Base-by-base conservation (phyloP, 1,139 yeast species). In the Blastobotrys arbuscula region DNA sequence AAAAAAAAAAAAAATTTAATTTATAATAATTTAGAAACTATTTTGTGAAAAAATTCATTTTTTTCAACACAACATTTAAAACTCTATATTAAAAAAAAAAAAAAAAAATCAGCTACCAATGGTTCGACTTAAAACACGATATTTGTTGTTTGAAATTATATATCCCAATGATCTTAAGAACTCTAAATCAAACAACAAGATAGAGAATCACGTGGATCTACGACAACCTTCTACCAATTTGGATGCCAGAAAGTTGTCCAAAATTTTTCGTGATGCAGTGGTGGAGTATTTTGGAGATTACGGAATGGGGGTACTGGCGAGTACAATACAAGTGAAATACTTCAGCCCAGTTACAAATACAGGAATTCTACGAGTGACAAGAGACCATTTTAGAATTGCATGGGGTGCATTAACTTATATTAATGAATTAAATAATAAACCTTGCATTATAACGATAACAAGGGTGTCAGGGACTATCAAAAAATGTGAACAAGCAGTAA, bases 121-220 rank as follows among this genome's bases (percentile, higher is more conserved):
- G 97, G 97, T 90, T 21, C 77, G 97, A 60, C 73, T 89, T 42
- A 90, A 90, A 65, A 83, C 89, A 30, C 71, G 97, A 56, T 90
- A 90, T 61, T 73, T 90, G 21, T 72, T 89, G 9, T 88, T 90
- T 63, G 96, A 89, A 55, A 68, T 90, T 1, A 65, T 86, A 13
- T 81, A 81, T 55, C 95, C 96, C 0, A 60, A 56, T 1, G 52
- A 49, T 2, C 39, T 56, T 7, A 44, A 50, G 28, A 78, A 15
- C 60, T 71, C 10, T 65, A 79, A 26, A 9, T 6, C 13, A 5
- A 12, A 3, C 7, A 85, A 81, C 57, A 30, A 37, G 28, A 10
- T 40, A 21, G 44, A 47, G 33, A 45, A 48, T 34, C 51, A 49
- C 20, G 39, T 52, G 24, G 52, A 49, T 30, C 50, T 56, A 41